A percentile compares a stretch with the other conserved stretches of the same genome.
phyloP scores from a whole-genome alignment of 345 rosid genomes.

The Psidium guajava region DNA sequence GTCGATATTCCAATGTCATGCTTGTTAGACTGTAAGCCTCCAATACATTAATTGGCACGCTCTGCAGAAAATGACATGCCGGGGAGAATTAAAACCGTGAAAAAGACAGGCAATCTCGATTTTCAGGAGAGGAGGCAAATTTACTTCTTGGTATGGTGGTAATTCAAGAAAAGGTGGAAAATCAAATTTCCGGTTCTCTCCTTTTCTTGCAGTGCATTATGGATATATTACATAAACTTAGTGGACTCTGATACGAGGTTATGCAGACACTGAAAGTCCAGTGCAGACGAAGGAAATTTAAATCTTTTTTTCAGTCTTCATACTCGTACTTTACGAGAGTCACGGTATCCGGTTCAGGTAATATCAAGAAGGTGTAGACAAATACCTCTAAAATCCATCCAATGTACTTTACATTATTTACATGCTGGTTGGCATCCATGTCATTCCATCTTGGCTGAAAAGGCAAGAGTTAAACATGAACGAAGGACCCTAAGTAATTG shows the following conservation, averaged over 20 bases:
- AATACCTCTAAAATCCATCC: slow-evolving; percentile 66
- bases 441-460: slow-evolving; percentile 66
- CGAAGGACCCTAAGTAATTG: not conserved
- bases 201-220: not conserved
- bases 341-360: not conserved
- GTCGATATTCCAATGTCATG: slow-evolving; percentile 50
- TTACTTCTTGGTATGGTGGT: not conserved
- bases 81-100: not conserved
- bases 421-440: slow-evolving; percentile 66
- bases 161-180: not conserved
- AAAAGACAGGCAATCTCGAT: not conserved
- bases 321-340: not conserved
- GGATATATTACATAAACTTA: not conserved
- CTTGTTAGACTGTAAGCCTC: slow-evolving; percentile 33
- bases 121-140: not conserved
- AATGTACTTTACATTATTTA: slow-evolving; percentile 64
- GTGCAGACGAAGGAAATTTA: not conserved
- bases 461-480: not conserved
- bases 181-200: not conserved
- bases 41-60: slow-evolving; percentile 41
- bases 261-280: not conserved
- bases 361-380: not conserved
- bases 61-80: slow-evolving; percentile 17
- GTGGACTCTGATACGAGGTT: not conserved
- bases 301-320: not conserved